Evolutionary conservation across 2,329 filamentous ascomycete species (phyloP).

Genomic region (Aspergillus brasiliensis): DNA sequence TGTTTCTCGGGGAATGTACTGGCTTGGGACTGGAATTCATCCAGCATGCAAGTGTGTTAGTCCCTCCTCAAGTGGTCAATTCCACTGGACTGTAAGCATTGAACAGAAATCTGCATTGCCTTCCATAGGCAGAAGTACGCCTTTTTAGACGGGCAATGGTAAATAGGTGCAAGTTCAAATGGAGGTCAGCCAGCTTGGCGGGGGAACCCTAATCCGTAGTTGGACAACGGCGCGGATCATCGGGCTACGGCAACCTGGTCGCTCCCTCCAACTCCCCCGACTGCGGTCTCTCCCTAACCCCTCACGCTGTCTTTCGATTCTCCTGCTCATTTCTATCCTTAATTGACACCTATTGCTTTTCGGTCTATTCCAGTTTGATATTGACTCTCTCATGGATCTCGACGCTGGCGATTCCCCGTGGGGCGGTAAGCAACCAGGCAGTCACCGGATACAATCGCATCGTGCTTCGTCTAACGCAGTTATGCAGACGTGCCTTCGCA

Average conservation of each 20-base stretch:
- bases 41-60: neutral
- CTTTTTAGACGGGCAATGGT: neutral
- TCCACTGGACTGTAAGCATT: neutral
- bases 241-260: conserved; percentile 12
- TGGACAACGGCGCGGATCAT: conserved; percentile 15
- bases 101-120: too few relatives aligned
- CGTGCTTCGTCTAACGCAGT: conserved; percentile 26
- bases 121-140: neutral
- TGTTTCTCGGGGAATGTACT: neutral
- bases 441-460: conserved; percentile 26
- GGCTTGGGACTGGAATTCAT: neutral
- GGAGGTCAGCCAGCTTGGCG: conserved; percentile 11
- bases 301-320: neutral
- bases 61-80: neutral
- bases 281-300: conserved; percentile 5
- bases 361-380: neutral
- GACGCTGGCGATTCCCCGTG: conserved; percentile 52
- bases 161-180: neutral
- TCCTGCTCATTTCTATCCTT: neutral
- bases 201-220: conserved; percentile 15
- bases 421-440: conserved; percentile 46
- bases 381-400: conserved; percentile 40
- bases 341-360: neutral
- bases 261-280: conserved; percentile 12
- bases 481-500: conserved; percentile 50